These are phyloP conservation scores for Zygosaccharomyces sapae DNA, from an alignment of 1,139 yeast species.

Conservation along the genomic window DNA sequence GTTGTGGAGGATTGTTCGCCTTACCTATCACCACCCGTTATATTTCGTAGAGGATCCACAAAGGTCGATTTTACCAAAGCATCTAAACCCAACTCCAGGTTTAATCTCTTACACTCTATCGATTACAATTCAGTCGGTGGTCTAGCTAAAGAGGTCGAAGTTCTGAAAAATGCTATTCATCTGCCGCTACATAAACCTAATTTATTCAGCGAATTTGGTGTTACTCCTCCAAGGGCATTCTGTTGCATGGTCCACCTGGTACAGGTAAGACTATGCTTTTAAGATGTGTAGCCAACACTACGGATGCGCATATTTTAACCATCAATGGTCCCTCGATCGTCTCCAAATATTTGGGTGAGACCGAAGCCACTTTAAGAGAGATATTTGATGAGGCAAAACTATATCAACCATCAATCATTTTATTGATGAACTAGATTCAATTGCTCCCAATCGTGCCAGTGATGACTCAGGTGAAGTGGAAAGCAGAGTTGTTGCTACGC, in stretches of 20 bases:
- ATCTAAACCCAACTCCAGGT: constrained; percentile 26
- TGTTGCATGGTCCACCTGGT: constrained; percentile 95
- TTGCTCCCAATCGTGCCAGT: constrained; percentile 74
- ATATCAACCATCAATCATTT: constrained; percentile 80
- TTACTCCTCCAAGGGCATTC: constrained; percentile 81
- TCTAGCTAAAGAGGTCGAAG: constrained; percentile 54
- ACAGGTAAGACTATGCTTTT: constrained; percentile 93
- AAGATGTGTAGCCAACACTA: constrained; percentile 70
- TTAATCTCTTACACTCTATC: constrained; percentile 42
- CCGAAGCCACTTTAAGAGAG: constrained; percentile 78
- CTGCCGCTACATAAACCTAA: constrained; percentile 77
- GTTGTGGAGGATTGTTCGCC: constrained; percentile 17
- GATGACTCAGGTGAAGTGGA: constrained; percentile 91
- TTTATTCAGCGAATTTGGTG: constrained; percentile 75
- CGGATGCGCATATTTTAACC: constrained; percentile 72
- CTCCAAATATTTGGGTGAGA: constrained; percentile 89
- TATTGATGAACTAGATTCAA: constrained; percentile 92
- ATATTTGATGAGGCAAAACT: constrained; percentile 77
- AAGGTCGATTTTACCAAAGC: constrained; percentile 29
- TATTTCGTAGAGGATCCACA: constrained; percentile 44
- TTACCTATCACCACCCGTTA: constrained; percentile 44
- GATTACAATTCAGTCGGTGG: constrained; percentile 72
- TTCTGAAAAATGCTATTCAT: constrained; percentile 64
- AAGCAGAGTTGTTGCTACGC: constrained; percentile 81
- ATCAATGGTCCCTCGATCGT: constrained; percentile 91